Evolutionary conservation across 2,329 filamentous ascomycete species (phyloP), one percentile per base, ranked within the genome.

Genomic region (Hymenoscyphus salicellus): DNA sequence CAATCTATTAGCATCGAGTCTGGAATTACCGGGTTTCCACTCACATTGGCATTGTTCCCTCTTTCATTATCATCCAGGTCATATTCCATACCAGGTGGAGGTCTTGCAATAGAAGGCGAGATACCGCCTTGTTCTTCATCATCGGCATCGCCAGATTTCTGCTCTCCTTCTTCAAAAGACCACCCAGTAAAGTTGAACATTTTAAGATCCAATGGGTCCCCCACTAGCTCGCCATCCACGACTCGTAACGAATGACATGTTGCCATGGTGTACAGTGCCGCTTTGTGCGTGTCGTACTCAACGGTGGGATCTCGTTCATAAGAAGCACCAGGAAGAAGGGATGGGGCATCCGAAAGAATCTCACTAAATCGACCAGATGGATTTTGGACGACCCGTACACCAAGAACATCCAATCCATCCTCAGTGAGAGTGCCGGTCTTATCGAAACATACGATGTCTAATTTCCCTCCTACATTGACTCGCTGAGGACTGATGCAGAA

Each of bases 351-450:
- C 0, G 87, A 84, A 17, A 96, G 81, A 3, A 97, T 82, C 20
- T 95, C 91, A 61, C 88, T 89, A 72, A 98, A 96, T 61, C 84
- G 79, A 49, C 83, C 81, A 3, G 79, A 77, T 1, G 83, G 83
- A 58, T 83, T 81, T 63, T 89, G 86, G 10, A 92, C 92, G 6
- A 95, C 87, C 38, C 92, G 87, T 23, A 97, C 87, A 14, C 95
- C 95, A 14, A 99, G 83, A 20, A 99, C 92, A 76, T 99, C 96
- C 52, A 99, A 80, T 0, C 95, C 95, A 76, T 99, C 95, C 77
- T 98, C 95, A 0, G 95, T 99, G 62, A 99, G 80, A 0, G 95
- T 99, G n/a, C 95, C 95, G 0, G 95, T 99, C 79, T 99, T 99
- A 79, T 99, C 95, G 69, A 99, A 99, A 77, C 94, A 97, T 79